Percentiles rank a stretch among this genome's conserved stretches.
These are phyloP conservation scores for Austropuccinia psidii DNA, from an alignment of 1,284 basidiomycete genomes.

Conservation along the genomic window DNA sequence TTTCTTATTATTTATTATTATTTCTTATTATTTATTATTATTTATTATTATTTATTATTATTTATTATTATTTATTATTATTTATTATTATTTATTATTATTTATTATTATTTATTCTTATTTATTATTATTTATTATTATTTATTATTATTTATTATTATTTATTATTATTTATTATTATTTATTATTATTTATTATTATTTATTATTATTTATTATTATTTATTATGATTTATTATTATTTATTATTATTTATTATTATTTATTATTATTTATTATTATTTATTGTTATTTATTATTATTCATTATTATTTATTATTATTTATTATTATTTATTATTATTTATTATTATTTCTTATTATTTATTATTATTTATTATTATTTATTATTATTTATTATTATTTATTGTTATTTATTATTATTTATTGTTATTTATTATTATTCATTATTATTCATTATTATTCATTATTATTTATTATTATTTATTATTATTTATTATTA, in stretches of 20 bases:
- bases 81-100: not conserved
- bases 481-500: too few relatives aligned
- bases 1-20: not conserved
- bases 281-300: not conserved
- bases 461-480: too few relatives aligned
- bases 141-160: not conserved
- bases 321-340: not conserved
- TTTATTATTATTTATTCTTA: not conserved
- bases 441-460: too few relatives aligned
- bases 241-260: not conserved
- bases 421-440: too few relatives aligned
- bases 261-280: not conserved
- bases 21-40: not conserved
- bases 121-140: not conserved
- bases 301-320: not conserved
- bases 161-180: not conserved
- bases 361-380: not conserved
- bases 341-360: not conserved
- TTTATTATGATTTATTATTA: not conserved
- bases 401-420: not conserved
- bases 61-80: not conserved
- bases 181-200: not conserved
- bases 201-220: not conserved
- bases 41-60: not conserved
- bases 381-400: not conserved